These are phyloP conservation scores for Phytophthora pluvialis DNA, from an alignment of 352 stramenopile genomes.

Conservation along the genomic window DNA sequence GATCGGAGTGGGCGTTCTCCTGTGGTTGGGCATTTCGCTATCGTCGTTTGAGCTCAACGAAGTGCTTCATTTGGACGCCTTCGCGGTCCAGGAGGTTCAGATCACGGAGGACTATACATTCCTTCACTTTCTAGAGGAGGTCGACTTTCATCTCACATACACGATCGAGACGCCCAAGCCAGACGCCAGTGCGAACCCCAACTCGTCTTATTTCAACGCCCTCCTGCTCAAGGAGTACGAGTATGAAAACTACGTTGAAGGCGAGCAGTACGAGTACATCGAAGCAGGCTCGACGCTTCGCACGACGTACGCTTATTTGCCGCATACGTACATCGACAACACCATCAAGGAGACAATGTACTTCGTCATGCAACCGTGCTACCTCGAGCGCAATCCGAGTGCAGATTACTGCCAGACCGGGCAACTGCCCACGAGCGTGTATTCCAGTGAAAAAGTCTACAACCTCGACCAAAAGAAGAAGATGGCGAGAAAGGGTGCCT, in stretches of 20 bases:
- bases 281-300: conserved; percentile 41
- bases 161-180: conserved; percentile 43
- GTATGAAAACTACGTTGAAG: conserved; percentile 56
- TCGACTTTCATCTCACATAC: conserved; percentile 66
- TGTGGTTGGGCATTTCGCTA: conserved; percentile 41
- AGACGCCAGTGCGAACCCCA: conserved; percentile 13
- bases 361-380: conserved; percentile 65
- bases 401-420: conserved; percentile 46
- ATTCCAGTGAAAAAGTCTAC: conserved; percentile 53
- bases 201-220: conserved; percentile 54
- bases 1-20: conserved; percentile 43
- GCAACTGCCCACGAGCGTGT: conserved; percentile 47
- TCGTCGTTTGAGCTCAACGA: conserved; percentile 55
- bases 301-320: conserved; percentile 56
- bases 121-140: conserved; percentile 66
- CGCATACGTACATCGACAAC: conserved; percentile 56
- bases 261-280: conserved; percentile 53
- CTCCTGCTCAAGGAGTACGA: conserved; percentile 61
- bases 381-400: conserved; percentile 37
- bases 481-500: conserved; percentile 25
- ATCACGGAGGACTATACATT: conserved; percentile 63
- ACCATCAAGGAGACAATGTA: conserved; percentile 60
- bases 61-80: conserved; percentile 72
- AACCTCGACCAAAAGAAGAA: conserved; percentile 42
- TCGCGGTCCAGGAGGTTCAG: conserved; percentile 55